phyloP scores from a whole-genome alignment of 139 green algal genomes.

The Tetratostichococcus sp. region DNA sequence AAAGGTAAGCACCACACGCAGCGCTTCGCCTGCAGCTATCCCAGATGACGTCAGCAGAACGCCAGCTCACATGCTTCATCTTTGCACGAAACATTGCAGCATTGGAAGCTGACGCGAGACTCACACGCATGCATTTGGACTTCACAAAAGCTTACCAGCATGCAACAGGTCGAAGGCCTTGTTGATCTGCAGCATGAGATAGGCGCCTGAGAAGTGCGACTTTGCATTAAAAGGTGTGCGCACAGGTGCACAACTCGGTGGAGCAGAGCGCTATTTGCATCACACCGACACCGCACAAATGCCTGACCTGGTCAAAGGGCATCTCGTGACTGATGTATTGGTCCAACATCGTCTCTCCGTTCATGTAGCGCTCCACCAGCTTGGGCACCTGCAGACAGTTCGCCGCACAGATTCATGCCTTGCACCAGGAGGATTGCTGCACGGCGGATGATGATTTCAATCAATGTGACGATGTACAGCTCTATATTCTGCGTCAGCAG shows the following conservation, averaged over 20 bases:
- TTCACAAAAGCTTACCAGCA: conserved; percentile 74
- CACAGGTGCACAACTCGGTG: too few species aligned
- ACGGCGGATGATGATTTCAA: too few species aligned
- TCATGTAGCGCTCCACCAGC: conserved; percentile 83
- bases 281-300: too few species aligned
- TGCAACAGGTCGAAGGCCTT: conserved; percentile 94
- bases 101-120: too few species aligned
- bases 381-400: conserved; percentile 81
- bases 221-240: too few species aligned
- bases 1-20: neutral
- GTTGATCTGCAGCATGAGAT: conserved; percentile 92
- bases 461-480: too few species aligned
- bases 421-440: too few species aligned
- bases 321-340: conserved; percentile 91
- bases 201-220: too few species aligned
- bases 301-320: conserved; percentile 63
- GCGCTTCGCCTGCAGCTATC: neutral
- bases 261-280: too few species aligned
- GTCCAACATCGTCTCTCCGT: conserved; percentile 80
- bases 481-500: too few species aligned
- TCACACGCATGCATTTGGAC: neutral
- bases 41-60: neutral
- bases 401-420: too few species aligned
- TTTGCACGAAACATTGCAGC: too few species aligned
- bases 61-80: neutral